phyloP scores from a whole-genome alignment of 352 stramenopile species.

The Phytophthora pseudosyringae region DNA sequence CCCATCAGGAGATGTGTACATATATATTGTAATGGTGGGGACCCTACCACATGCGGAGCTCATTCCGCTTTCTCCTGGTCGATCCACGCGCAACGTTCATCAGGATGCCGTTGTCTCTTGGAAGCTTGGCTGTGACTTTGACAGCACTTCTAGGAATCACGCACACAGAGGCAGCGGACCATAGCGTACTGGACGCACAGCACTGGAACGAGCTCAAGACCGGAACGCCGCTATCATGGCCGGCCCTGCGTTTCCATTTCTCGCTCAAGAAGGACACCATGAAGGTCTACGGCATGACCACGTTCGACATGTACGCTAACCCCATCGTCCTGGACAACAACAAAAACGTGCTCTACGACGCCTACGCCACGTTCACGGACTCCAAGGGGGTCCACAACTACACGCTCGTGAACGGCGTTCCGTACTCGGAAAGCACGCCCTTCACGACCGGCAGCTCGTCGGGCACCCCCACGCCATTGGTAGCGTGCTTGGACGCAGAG shows the following conservation, averaged over 20 bases:
- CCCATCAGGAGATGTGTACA: background rate
- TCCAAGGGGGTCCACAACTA: conserved; percentile 33
- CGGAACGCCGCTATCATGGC: conserved; percentile 23
- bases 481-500: conserved; percentile 2
- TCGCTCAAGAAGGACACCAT: conserved; percentile 37
- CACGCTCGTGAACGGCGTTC: conserved; percentile 35
- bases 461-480: background rate
- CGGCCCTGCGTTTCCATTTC: conserved; percentile 37
- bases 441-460: conserved; percentile 7
- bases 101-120: conserved; percentile 8
- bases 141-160: conserved; percentile 6
- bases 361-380: conserved; percentile 28
- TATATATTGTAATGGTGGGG: background rate
- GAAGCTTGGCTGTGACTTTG: conserved; percentile 8
- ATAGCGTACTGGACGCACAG: conserved; percentile 3
- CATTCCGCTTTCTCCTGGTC: conserved; percentile 18
- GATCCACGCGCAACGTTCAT: background rate
- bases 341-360: conserved; percentile 40
- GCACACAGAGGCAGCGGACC: background rate
- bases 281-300: conserved; percentile 31
- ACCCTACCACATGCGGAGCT: background rate
- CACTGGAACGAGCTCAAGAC: conserved; percentile 12
- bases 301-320: conserved; percentile 43
- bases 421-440: conserved; percentile 21
- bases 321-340: conserved; percentile 27